Conservation (phyloP, 1,284 basidiomycete species). For the Melanopsichium pennsylvanicum region DNA sequence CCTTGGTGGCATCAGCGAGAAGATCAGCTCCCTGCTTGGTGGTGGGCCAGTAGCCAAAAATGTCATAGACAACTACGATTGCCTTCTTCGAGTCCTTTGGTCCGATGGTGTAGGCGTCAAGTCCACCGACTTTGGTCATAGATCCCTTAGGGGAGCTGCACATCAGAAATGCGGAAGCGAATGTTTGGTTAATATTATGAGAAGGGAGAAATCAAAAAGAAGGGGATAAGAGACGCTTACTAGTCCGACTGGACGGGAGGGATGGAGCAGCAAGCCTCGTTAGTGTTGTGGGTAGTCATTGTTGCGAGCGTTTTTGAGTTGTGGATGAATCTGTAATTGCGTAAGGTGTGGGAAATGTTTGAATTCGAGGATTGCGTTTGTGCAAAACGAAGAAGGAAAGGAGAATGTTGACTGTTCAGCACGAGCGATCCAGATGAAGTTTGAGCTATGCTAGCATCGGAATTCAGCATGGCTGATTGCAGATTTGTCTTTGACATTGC, state of each 20-base stretch:
- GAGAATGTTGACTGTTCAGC: too few relatives aligned
- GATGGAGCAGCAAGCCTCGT: constrained; percentile 68
- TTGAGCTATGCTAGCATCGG: too few relatives aligned
- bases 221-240: constrained; percentile 18
- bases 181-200: too few relatives aligned
- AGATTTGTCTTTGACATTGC: too few relatives aligned
- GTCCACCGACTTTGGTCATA: constrained; percentile 53
- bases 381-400: too few relatives aligned
- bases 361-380: too few relatives aligned
- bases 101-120: constrained; percentile 52
- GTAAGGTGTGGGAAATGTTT: too few relatives aligned
- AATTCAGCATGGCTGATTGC: too few relatives aligned
- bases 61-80: constrained; percentile 73
- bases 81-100: constrained; percentile 70
- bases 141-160: constrained; percentile 67
- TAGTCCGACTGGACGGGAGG: constrained; percentile 69
- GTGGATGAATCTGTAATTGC: constrained; percentile 5
- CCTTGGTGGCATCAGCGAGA: constrained; percentile 68
- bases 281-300: constrained; percentile 52
- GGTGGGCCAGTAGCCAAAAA: constrained; percentile 72
- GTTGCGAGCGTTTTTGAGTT: constrained; percentile 20
- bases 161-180: not conserved
- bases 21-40: constrained; percentile 71
- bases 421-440: too few relatives aligned
- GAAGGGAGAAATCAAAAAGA: too few relatives aligned